Percentiles rank a stretch among this genome's conserved stretches.
Evolutionary conservation across 257 asterid genomes (phyloP).

Genomic region (Solanum chmielewskii): DNA sequence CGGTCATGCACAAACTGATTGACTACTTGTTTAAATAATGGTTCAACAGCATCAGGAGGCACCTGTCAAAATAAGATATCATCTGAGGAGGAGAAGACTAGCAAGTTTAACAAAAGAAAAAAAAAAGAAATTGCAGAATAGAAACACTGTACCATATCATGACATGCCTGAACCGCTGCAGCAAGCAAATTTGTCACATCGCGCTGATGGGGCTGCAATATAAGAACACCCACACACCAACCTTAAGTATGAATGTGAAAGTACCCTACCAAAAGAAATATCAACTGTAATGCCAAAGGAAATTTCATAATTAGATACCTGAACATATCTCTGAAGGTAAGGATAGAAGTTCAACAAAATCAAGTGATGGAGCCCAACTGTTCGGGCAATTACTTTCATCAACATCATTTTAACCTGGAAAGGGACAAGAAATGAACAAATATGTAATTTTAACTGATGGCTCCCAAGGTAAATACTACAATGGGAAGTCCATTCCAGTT

Average conservation of each 20-base stretch:
- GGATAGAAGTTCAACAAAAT: slow-evolving; percentile 64
- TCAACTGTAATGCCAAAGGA: background rate
- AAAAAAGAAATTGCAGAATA: background rate
- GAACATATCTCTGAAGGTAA: slow-evolving; percentile 69
- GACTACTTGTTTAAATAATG: slow-evolving; percentile 84
- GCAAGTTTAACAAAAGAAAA: background rate
- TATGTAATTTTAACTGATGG: background rate
- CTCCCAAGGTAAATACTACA: background rate
- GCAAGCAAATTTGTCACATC: slow-evolving; percentile 80
- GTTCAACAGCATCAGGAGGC: slow-evolving; percentile 96
- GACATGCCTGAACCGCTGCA: slow-evolving; percentile 97
- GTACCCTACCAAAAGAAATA: background rate
- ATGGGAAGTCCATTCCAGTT: background rate
- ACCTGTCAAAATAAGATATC: slow-evolving; percentile 38
- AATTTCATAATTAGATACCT: slow-evolving; percentile 35
- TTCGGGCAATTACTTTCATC: slow-evolving; percentile 79
- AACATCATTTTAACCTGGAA: slow-evolving; percentile 82
- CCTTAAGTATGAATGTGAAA: background rate
- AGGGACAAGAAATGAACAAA: background rate
- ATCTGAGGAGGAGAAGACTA: background rate
- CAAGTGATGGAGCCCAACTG: slow-evolving; percentile 80
- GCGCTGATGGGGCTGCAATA: slow-evolving; percentile 74
- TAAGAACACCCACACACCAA: background rate
- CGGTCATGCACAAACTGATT: slow-evolving; percentile 89
- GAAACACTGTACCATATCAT: slow-evolving; percentile 65